Evolutionary conservation across 2,329 filamentous ascomycete genomes (phyloP).

Genomic region (Fusarium sp.): DNA sequence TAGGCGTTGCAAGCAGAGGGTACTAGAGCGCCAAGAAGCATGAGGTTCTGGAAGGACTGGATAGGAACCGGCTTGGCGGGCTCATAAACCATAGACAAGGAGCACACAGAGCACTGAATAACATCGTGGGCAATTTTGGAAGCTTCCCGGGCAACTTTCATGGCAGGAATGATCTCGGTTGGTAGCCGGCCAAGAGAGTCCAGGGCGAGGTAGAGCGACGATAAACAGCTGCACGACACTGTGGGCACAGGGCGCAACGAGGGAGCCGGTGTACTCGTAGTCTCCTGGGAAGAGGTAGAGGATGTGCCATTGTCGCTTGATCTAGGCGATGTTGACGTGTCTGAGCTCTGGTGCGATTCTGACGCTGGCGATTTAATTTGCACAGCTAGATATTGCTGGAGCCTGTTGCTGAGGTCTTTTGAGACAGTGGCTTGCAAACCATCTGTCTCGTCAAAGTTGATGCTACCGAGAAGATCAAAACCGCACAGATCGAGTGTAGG

Average conservation of each 20-base stretch:
- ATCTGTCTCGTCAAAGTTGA: slow-evolving; percentile 50
- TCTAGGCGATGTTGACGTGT: slow-evolving; percentile 34
- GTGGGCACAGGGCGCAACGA: slow-evolving; percentile 44
- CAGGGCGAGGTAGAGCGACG: slow-evolving; percentile 62
- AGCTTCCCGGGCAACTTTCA: slow-evolving; percentile 60
- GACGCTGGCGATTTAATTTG: slow-evolving; percentile 35
- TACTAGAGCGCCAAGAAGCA: slow-evolving; percentile 68
- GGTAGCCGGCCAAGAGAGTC: slow-evolving; percentile 62
- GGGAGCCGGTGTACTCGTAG: slow-evolving; percentile 6
- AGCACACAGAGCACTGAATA: slow-evolving; percentile 63
- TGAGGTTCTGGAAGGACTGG: slow-evolving; percentile 66
- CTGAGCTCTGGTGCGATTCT: slow-evolving; percentile 22
- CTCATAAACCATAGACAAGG: slow-evolving; percentile 52
- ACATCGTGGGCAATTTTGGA: slow-evolving; percentile 62
- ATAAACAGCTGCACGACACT: slow-evolving; percentile 60
- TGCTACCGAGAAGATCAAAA: slow-evolving; percentile 47
- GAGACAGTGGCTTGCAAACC: slow-evolving; percentile 43
- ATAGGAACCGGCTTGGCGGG: slow-evolving; percentile 54
- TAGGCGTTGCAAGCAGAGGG: slow-evolving; percentile 69
- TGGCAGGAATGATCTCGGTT: slow-evolving; percentile 57
- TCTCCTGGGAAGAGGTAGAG: slow-evolving; percentile 29
- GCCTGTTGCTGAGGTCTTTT: slow-evolving; percentile 46
- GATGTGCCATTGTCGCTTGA: slow-evolving; percentile 43
- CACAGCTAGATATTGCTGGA: slow-evolving; percentile 43
- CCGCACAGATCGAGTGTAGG: slow-evolving; percentile 39